Base-by-base conservation (phyloP, 202 grass and related monocot species). In the Schoenoplectus triqueter region DNA sequence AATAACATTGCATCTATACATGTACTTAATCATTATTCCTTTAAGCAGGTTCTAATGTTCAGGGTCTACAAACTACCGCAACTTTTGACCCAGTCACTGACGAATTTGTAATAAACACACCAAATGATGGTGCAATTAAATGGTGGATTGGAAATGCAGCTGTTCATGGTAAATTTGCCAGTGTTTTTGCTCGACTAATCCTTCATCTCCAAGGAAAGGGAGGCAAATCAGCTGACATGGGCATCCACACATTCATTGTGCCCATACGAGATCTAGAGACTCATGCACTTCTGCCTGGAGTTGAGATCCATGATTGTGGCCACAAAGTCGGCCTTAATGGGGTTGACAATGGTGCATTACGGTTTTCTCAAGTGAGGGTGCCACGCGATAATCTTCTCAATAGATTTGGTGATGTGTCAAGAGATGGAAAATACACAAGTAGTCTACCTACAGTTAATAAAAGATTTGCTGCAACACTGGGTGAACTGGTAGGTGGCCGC, bases 131-230 rank as follows among this genome's bases (percentile, higher is more conserved):
- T 67, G 96, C 96, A 57, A 95, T 98, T 51, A 98, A 98, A 85
- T 98, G 96, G 96, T 98, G 96, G 96, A 98, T 98, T 67, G 96
- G 93, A 42, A 98, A 98, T 77, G 96, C 96, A 69, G 91, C 96
- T 64, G 81, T 93, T 80, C 91, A 98, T 66, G 93, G 95, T 87
- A 95, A 95, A 87, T 94, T 94, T 68, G 95, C 95, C 0, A 95
- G 92, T 49, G 96, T 98, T 76, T 98, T 98, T 77, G 96, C 96
- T 56, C 92, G 86, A 83, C 79, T 98, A 64, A 94, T 95, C 89
- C 88, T 98, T 69, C 96, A 93, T 47, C 87, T 95, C 68, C 96
- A 95, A 86, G 91, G 91, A 70, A 93, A 89, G 81, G 92, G 85
- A 68, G 96, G 96, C 39, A 64, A 82, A 4, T 88, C 93, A 84